Evolutionary conservation across 2,329 filamentous ascomycete species (phyloP).

Genomic region (Pyrenochaeta sp.): DNA sequence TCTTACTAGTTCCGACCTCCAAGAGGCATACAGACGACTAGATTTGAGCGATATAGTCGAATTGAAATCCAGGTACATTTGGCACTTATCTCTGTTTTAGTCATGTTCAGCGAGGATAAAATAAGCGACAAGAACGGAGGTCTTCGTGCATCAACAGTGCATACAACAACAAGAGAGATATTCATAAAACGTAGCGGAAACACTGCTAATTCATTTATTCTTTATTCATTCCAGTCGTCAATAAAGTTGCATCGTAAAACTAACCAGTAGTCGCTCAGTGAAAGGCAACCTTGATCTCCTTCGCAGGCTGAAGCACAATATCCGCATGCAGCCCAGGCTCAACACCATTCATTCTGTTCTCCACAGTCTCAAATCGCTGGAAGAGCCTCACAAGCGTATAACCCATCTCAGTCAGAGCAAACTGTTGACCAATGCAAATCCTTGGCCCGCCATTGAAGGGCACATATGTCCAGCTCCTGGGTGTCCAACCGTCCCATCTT

Average conservation of each 20-base stretch:
- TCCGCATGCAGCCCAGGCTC: conserved; percentile 53
- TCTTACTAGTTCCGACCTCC: too few relatives aligned
- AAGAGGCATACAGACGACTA: too few relatives aligned
- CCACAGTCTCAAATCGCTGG: conserved; percentile 53
- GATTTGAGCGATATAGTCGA: too few relatives aligned
- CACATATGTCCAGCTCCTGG: conserved; percentile 58
- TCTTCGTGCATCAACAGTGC: too few relatives aligned
- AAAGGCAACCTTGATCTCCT: conserved; percentile 51
- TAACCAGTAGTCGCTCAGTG: not conserved
- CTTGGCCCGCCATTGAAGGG: conserved; percentile 59
- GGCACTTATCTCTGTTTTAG: too few relatives aligned
- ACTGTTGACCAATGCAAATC: conserved; percentile 61
- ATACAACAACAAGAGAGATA: too few relatives aligned
- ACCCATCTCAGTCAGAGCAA: conserved; percentile 59
- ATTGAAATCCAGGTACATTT: too few relatives aligned
- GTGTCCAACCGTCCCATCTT: conserved; percentile 59
- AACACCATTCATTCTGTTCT: conserved; percentile 47
- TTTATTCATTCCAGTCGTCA: too few relatives aligned
- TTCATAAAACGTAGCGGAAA: too few relatives aligned
- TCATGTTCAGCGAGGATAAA: too few relatives aligned
- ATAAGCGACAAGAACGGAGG: too few relatives aligned
- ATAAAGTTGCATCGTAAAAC: not conserved
- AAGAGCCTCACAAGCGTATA: conserved; percentile 57
- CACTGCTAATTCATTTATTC: too few relatives aligned
- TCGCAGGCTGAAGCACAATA: conserved; percentile 57